phyloP scores from a whole-genome alignment of 768 basidiomycete genomes.

The Kwoniella pini region DNA sequence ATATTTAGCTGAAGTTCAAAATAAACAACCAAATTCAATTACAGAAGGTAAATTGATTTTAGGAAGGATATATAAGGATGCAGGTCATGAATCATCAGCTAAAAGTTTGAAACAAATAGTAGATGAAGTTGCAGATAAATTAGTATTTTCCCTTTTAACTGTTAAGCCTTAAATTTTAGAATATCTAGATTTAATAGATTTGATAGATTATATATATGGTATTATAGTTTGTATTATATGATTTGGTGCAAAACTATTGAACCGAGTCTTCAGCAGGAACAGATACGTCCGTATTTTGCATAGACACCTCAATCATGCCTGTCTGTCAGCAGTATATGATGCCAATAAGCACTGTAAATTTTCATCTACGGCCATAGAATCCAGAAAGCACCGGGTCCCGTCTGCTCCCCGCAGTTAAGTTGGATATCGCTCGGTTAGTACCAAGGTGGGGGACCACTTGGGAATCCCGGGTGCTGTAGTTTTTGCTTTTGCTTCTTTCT shows the following conservation, averaged over 20 bases:
- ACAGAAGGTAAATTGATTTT: neutral
- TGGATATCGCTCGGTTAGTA: slow-evolving; percentile 8
- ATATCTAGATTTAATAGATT: neutral
- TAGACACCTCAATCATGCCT: too few species aligned
- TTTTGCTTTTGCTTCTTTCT: neutral
- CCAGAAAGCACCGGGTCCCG: slow-evolving; percentile 2
- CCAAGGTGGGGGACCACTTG: slow-evolving; percentile 8
- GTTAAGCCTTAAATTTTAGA: slow-evolving; percentile 2
- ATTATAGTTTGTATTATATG: too few species aligned
- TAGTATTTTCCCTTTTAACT: slow-evolving; percentile 17
- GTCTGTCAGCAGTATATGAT: too few species aligned
- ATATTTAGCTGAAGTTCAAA: slow-evolving; percentile 16
- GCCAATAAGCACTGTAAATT: too few species aligned
- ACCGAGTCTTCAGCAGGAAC: too few species aligned
- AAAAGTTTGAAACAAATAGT: slow-evolving; percentile 22
- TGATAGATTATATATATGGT: too few species aligned
- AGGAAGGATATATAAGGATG: slow-evolving; percentile 15
- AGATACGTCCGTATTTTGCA: too few species aligned
- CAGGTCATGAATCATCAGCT: slow-evolving; percentile 15
- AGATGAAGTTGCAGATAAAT: slow-evolving; percentile 19
- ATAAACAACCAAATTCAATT: neutral
- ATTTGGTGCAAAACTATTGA: too few species aligned
- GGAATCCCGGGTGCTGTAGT: slow-evolving; percentile 8
- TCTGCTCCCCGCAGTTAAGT: neutral
- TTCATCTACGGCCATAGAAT: slow-evolving; percentile 6